phyloP scores from a whole-genome alignment of 2,329 filamentous ascomycete species.

The Arthrobotrys entomopaga region DNA sequence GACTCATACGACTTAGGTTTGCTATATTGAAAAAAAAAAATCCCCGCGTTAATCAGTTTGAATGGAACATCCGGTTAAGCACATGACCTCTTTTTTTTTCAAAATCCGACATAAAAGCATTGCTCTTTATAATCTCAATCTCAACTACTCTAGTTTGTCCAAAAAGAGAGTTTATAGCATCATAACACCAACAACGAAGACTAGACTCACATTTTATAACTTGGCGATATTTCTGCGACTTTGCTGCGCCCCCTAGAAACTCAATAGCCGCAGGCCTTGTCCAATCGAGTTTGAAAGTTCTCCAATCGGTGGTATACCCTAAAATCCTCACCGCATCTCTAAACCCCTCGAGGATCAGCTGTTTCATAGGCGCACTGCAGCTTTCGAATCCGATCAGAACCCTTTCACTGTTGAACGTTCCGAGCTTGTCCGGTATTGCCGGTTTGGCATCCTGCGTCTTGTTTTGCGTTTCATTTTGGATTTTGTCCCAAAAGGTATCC shows the following conservation, averaged over 20 bases:
- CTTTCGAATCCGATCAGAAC: constrained; percentile 5
- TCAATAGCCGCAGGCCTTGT: constrained; percentile 20
- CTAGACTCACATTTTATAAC: constrained; percentile 21
- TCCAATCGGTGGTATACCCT: background rate
- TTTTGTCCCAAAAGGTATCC: background rate
- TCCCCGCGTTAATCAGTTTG: background rate
- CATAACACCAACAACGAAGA: too few species aligned
- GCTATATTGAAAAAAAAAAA: constrained; percentile 6
- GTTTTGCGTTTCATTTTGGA: background rate
- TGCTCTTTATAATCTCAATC: background rate
- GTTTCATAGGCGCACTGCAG: background rate
- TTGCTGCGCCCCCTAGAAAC: constrained; percentile 7
- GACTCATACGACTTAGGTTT: constrained; percentile 13
- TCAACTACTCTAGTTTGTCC: background rate
- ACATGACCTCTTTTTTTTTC: background rate
- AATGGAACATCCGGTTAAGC: background rate
- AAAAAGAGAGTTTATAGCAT: too few species aligned
- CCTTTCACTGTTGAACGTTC: background rate
- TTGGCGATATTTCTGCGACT: background rate
- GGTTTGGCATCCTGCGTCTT: background rate
- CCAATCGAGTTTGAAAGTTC: constrained; percentile 23
- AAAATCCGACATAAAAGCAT: background rate
- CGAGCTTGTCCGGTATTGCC: constrained; percentile 2
- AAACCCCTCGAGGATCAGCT: background rate
- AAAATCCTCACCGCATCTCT: background rate